Conservation (phyloP, 257 asterid genomes). For the Nyctanthes arbortristis region DNA sequence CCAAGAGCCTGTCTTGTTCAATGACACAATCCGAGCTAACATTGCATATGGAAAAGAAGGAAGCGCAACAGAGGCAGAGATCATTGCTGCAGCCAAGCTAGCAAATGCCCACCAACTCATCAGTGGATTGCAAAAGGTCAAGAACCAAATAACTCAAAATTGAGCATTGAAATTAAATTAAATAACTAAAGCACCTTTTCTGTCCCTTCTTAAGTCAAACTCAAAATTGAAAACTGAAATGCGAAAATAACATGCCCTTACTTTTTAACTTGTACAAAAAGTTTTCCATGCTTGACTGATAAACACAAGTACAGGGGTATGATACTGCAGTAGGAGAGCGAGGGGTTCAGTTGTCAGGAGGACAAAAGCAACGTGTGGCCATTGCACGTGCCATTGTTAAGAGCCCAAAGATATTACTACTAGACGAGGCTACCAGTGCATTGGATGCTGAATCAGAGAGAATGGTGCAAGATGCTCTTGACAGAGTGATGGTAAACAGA, state of each 20-base stretch:
- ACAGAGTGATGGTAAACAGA: slow-evolving; percentile 66
- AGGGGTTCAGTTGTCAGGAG: slow-evolving; percentile 79
- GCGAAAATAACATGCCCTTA: too few species aligned
- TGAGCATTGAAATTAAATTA: background rate
- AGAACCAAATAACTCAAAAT: too few species aligned
- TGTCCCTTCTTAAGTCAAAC: too few species aligned
- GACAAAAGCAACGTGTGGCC: slow-evolving; percentile 91
- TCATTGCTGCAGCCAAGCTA: slow-evolving; percentile 64
- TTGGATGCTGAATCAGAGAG: slow-evolving; percentile 85
- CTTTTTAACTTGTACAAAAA: too few species aligned
- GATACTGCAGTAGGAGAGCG: slow-evolving; percentile 82
- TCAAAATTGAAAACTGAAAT: background rate
- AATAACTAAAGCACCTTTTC: background rate
- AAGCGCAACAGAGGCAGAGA: slow-evolving; percentile 72
- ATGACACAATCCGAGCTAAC: slow-evolving; percentile 80
- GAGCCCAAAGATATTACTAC: slow-evolving; percentile 65
- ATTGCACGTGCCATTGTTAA: slow-evolving; percentile 83
- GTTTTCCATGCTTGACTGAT: too few species aligned
- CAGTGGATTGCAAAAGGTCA: slow-evolving; percentile 58
- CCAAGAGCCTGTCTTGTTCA: slow-evolving; percentile 83
- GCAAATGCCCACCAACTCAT: slow-evolving; percentile 93
- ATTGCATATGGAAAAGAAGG: slow-evolving; percentile 83
- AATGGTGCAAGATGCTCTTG: slow-evolving; percentile 79
- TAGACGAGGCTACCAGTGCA: slow-evolving; percentile 91
- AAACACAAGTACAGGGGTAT: slow-evolving; percentile 61